These are phyloP conservation scores for Starmerella floris DNA, from an alignment of 805 yeast species.

Conservation along the genomic window DNA sequence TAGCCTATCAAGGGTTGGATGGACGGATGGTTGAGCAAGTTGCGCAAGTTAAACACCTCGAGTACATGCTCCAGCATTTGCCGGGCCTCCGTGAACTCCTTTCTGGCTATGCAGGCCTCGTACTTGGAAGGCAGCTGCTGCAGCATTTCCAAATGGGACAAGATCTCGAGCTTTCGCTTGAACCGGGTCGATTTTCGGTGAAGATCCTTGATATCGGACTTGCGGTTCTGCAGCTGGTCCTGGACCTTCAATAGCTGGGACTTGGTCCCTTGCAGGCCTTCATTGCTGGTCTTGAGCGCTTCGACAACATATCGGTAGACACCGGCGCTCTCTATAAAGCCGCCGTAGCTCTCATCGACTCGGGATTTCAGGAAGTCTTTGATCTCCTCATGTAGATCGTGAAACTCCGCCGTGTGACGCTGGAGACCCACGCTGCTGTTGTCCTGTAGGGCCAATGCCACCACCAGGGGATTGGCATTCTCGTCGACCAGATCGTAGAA, in stretches of 20 bases:
- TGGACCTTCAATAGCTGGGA: constrained; percentile 38
- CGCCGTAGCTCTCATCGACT: constrained; percentile 50
- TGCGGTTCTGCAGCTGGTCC: constrained; percentile 38
- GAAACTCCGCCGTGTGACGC: constrained; percentile 53
- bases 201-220: constrained; percentile 48
- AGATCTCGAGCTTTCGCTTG: constrained; percentile 53
- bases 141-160: constrained; percentile 53
- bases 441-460: constrained; percentile 72
- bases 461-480: constrained; percentile 68
- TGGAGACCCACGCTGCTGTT: constrained; percentile 86
- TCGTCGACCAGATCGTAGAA: constrained; percentile 33
- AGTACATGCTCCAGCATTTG: constrained; percentile 37
- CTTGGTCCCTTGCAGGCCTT: constrained; percentile 37
- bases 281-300: constrained; percentile 53
- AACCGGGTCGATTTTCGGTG: constrained; percentile 50
- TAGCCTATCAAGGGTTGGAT: constrained; percentile 25
- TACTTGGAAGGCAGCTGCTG: constrained; percentile 46
- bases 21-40: constrained; percentile 24
- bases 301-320: constrained; percentile 62
- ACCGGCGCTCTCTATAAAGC: constrained; percentile 75
- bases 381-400: constrained; percentile 43
- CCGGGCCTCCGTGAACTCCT: constrained; percentile 55
- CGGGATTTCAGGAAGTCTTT: constrained; percentile 48
- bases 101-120: constrained; percentile 56
- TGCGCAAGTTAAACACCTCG: constrained; percentile 24